Conservation (phyloP, 192 early-diverging fungal species). For the Geosiphon pyriformis region DNA sequence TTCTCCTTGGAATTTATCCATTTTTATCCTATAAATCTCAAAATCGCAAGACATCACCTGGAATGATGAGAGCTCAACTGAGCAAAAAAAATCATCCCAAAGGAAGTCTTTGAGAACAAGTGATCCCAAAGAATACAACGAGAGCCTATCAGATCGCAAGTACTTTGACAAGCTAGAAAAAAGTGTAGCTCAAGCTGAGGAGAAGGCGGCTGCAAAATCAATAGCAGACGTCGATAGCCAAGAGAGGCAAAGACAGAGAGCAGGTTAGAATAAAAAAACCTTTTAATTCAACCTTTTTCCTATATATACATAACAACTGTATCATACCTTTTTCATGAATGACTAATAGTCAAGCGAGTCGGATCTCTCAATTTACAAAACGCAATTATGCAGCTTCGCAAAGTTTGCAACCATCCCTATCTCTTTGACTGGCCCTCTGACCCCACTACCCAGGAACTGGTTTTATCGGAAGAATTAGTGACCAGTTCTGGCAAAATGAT, state of each 20-base stretch:
- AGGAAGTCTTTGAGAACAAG: too few species aligned
- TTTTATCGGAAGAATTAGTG: conserved; percentile 52
- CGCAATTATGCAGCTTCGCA: conserved; percentile 87
- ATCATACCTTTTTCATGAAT: not conserved
- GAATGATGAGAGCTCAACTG: too few species aligned
- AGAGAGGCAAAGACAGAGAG: too few species aligned
- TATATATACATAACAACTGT: too few species aligned
- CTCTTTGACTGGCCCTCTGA: conserved; percentile 79
- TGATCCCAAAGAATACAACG: conserved; percentile 28
- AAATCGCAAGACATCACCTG: too few species aligned
- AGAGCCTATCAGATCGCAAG: conserved; percentile 30
- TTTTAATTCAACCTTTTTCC: too few species aligned
- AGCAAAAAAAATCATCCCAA: too few species aligned
- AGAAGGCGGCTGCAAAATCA: too few species aligned
- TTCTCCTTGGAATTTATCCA: not conserved
- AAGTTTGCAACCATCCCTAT: conserved; percentile 96
- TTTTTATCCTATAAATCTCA: not conserved
- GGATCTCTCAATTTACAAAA: conserved; percentile 78
- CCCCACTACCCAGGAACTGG: conserved; percentile 46
- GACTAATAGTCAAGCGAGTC: conserved; percentile 29
- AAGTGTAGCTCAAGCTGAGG: not conserved
- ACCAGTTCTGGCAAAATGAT: conserved; percentile 83
- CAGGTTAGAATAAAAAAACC: too few species aligned
- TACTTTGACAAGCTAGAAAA: conserved; percentile 45
- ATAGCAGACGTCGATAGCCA: not conserved